Conservation (phyloP, 2,329 filamentous ascomycete genomes). For the Botrytis deweyae region DNA sequence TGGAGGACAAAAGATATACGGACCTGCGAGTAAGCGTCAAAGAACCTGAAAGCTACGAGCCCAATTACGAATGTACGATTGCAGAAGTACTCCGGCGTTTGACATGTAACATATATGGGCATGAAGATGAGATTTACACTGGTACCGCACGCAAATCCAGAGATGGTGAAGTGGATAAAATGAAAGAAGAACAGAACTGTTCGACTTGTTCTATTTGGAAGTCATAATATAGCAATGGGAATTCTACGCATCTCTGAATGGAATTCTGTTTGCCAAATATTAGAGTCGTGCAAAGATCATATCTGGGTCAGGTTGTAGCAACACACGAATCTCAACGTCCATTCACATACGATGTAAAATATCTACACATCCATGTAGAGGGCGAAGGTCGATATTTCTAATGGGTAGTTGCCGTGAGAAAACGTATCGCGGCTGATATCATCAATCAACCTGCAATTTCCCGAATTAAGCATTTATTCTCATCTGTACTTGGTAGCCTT, state of each 20-base stretch:
- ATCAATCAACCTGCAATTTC: background rate
- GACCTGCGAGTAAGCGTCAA: constrained; percentile 6
- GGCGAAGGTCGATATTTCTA: background rate
- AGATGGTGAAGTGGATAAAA: background rate
- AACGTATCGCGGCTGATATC: background rate
- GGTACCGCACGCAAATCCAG: background rate
- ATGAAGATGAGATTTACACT: background rate
- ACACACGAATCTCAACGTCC: background rate
- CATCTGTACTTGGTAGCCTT: background rate
- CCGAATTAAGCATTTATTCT: background rate
- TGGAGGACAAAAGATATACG: background rate
- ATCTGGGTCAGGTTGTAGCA: background rate
- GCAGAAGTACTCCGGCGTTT: background rate
- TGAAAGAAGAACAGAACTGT: background rate
- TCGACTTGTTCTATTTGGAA: background rate
- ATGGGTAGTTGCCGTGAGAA: background rate
- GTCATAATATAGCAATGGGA: background rate
- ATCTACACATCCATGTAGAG: background rate
- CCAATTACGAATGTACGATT: constrained; percentile 8
- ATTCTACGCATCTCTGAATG: background rate
- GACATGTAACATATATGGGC: constrained; percentile 1
- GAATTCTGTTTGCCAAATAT: background rate
- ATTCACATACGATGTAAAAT: background rate
- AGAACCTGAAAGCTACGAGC: background rate
- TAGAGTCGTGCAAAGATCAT: background rate